A percentile compares a stretch with the other conserved stretches of the same genome.
These are phyloP conservation scores for Penicillium daleae DNA, from an alignment of 495 filamentous ascomycete genomes.

Conservation along the genomic window DNA sequence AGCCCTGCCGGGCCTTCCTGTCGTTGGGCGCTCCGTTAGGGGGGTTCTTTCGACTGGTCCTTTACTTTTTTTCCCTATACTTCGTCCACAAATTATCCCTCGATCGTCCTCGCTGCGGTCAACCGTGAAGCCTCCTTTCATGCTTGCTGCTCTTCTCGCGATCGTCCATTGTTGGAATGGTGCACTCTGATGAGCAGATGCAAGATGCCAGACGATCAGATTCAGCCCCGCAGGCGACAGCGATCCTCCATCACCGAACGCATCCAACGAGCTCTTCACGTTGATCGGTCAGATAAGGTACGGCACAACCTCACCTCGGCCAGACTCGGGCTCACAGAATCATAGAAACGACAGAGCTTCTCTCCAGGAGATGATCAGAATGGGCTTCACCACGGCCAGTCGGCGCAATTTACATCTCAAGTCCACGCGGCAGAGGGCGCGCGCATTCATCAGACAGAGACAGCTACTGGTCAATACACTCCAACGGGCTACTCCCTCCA, in stretches of 20 bases:
- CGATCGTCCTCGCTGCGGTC: not conserved
- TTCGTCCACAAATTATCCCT: not conserved
- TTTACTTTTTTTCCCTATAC: not conserved
- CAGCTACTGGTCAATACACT: constrained; percentile 11
- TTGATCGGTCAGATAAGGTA: constrained; percentile 36
- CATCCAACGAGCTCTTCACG: constrained; percentile 39
- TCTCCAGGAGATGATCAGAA: not conserved
- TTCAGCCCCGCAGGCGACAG: constrained; percentile 29
- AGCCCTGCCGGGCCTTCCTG: not conserved
- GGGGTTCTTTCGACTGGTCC: not conserved
- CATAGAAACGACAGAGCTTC: constrained; percentile 28
- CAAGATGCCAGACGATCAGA: constrained; percentile 24
- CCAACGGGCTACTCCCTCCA: constrained; percentile 9
- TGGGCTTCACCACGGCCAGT: not conserved
- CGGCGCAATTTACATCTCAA: not conserved
- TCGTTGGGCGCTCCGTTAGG: constrained; percentile 6
- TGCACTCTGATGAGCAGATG: not conserved
- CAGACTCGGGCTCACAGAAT: constrained; percentile 14
- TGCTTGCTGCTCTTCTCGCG: not conserved
- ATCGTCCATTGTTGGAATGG: not conserved
- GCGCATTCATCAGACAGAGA: constrained; percentile 11
- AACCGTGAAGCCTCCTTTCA: not conserved
- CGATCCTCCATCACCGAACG: constrained; percentile 43
- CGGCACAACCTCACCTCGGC: not conserved
- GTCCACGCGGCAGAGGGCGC: constrained; percentile 5